phyloP scores from a whole-genome alignment of 805 yeast species.

The Kurtzmaniella fragi region DNA sequence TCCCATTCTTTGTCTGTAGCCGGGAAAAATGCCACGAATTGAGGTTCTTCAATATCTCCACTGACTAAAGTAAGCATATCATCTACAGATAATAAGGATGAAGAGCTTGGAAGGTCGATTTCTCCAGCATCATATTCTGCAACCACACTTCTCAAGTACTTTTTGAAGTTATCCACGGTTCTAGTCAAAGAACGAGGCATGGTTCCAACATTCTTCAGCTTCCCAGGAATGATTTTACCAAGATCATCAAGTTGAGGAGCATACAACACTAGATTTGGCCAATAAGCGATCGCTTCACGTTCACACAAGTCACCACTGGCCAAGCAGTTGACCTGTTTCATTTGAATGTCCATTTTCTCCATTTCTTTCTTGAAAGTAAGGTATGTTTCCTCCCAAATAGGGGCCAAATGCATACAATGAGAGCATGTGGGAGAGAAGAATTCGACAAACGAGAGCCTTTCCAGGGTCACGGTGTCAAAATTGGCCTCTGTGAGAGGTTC shows the following conservation, averaged over 20 bases:
- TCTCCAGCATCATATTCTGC: constrained; percentile 39
- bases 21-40: constrained; percentile 65
- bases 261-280: constrained; percentile 70
- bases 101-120: constrained; percentile 36
- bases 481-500: constrained; percentile 42
- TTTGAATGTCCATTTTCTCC: constrained; percentile 39
- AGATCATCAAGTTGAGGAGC: constrained; percentile 43
- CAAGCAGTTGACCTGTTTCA: constrained; percentile 82
- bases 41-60: constrained; percentile 47
- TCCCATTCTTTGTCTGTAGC: constrained; percentile 39
- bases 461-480: constrained; percentile 46
- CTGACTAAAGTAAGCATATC: constrained; percentile 45
- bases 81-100: constrained; percentile 33
- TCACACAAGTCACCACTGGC: constrained; percentile 82
- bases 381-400: constrained; percentile 74
- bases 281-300: constrained; percentile 56
- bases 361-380: constrained; percentile 42
- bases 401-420: constrained; percentile 78
- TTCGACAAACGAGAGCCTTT: constrained; percentile 72
- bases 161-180: constrained; percentile 43
- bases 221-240: constrained; percentile 20
- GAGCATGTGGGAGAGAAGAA: constrained; percentile 86
- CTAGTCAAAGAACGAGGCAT: constrained; percentile 46
- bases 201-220: constrained; percentile 28
- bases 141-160: constrained; percentile 52